A percentile compares a stretch with the other conserved stretches of the same genome.
These are phyloP conservation scores for Trichosanthes truncata DNA, from an alignment of 306 rosid species.

Conservation along the genomic window DNA sequence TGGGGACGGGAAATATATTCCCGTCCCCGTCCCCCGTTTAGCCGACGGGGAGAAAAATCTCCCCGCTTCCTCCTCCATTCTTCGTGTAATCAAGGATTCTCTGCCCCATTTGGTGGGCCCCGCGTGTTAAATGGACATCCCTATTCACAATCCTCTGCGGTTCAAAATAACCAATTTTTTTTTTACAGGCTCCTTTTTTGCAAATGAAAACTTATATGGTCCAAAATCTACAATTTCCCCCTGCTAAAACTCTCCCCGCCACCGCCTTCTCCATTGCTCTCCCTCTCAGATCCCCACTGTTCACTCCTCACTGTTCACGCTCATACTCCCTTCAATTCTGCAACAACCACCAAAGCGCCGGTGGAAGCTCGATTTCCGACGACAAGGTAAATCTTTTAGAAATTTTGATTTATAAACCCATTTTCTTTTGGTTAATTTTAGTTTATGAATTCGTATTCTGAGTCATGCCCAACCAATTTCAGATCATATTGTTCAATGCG, in stretches of 20 bases:
- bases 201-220: too few species aligned
- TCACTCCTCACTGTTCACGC: not conserved
- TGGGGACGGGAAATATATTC: too few species aligned
- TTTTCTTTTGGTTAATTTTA: not conserved
- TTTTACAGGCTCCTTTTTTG: too few species aligned
- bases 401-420: not conserved
- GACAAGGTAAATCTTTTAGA: not conserved
- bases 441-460: not conserved
- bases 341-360: not conserved
- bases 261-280: not conserved
- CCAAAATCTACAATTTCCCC: too few species aligned
- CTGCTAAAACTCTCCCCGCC: constrained; percentile 1
- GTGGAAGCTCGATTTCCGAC: not conserved
- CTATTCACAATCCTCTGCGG: too few species aligned
- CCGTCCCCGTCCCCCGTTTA: too few species aligned
- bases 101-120: too few species aligned
- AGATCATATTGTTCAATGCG: not conserved
- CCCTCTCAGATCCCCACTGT: not conserved
- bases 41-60: too few species aligned
- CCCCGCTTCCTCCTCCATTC: too few species aligned
- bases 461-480: not conserved
- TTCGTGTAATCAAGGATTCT: too few species aligned
- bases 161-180: too few species aligned
- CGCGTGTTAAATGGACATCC: too few species aligned
- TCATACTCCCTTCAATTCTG: not conserved